Base-by-base conservation (phyloP, 2,329 filamentous ascomycete genomes). In the Exophiala sideris region DNA sequence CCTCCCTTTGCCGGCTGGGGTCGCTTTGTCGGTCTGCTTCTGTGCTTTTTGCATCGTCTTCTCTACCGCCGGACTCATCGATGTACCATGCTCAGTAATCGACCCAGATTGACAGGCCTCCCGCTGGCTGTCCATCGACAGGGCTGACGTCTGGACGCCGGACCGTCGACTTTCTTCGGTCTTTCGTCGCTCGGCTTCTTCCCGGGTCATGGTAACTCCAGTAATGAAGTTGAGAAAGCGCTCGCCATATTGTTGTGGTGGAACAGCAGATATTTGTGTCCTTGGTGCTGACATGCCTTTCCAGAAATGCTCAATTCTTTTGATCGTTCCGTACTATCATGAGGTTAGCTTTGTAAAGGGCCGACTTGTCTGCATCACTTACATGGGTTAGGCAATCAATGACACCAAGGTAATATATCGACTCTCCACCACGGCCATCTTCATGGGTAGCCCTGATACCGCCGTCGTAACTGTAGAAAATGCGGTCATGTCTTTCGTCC, bases 351-450 rank as follows among this genome's bases (percentile, higher is more conserved):
- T 34, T 40, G 33, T 16, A 47, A 12, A 48, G 11, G 12, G 9
- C 32, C 21, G 34, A 20, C 9, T 2, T 12, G 3, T 21, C 41
- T 11, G 3, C 5, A 33, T 50, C 49, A 82, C 89, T 83, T 80
- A 95, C 91, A 70, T 96, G 90, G 65, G 94, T 99, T 65, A 99
- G 78, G 71, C 94, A 99, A 73, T 99, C 94, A 70, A 99, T 99
- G 65, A 99, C 95, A 34, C 94, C 95, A 6, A 99, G 83, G 69
- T 99, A 99, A 72, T 99, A 99, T 39, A 99, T 91, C 72, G 96
- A 90, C 50, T 96, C 89, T 1, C 87, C 91, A 1, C 88, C 84
- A 12, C 77, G 75, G 59, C 95, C 87, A 71, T 96, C 85, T 70
- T 96, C 91, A 67, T 96, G 91, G 1, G 94, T 97, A 10, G 94